Percentiles rank a stretch among this genome's conserved stretches.
Evolutionary conservation across 805 yeast species (phyloP).

Genomic region (Candida suzukii): DNA sequence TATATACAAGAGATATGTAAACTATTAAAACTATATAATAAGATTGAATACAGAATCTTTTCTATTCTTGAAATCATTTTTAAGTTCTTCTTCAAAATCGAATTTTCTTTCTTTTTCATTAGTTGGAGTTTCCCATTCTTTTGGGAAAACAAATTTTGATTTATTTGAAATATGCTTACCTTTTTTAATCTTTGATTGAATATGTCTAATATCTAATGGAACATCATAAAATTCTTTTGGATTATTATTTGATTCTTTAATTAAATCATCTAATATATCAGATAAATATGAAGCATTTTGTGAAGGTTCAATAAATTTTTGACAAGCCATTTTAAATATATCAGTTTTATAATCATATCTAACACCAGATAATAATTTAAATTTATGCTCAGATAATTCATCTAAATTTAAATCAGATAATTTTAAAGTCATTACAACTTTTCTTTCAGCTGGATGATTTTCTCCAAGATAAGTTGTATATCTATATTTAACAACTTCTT

Average conservation of each 20-base stretch:
- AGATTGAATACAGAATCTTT: neutral
- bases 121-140: constrained; percentile 70
- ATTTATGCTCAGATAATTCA: constrained; percentile 56
- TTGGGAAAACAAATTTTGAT: constrained; percentile 51
- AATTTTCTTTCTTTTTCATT: constrained; percentile 13
- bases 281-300: constrained; percentile 78
- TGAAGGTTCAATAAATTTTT: constrained; percentile 64
- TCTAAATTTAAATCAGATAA: constrained; percentile 47
- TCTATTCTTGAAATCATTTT: neutral
- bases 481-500: constrained; percentile 55
- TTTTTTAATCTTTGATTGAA: constrained; percentile 34
- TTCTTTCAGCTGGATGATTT: constrained; percentile 58
- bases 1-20: neutral
- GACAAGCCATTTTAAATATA: constrained; percentile 56
- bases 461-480: constrained; percentile 75
- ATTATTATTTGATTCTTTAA: constrained; percentile 58
- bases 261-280: constrained; percentile 52
- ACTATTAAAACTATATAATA: neutral
- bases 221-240: constrained; percentile 62
- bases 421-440: constrained; percentile 54
- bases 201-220: constrained; percentile 76
- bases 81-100: neutral
- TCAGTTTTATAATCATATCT: constrained; percentile 63
- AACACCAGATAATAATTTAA: constrained; percentile 70
- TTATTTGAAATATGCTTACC: constrained; percentile 33